A percentile compares a stretch with the other conserved stretches of the same genome.
phyloP scores from a whole-genome alignment of 164 flowering plant genomes.

The Umbellularia californica region DNA sequence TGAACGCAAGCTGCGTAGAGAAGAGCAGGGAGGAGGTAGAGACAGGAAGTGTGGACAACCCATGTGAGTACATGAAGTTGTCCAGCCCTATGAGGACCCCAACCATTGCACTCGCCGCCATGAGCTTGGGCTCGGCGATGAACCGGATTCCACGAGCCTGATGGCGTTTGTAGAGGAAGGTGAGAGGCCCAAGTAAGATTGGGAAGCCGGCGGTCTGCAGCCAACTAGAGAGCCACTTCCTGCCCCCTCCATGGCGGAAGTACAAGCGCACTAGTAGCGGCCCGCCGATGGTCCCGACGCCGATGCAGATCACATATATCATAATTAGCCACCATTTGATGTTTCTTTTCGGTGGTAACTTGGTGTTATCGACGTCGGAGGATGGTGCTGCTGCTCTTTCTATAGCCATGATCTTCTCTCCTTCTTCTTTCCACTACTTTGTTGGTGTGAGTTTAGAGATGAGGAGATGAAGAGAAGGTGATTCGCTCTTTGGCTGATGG shows the following conservation, averaged over 20 bases:
- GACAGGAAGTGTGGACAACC: conserved; percentile 19
- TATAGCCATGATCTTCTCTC: conserved; percentile 1
- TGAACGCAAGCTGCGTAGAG: conserved; percentile 21
- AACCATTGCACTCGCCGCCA: conserved; percentile 3
- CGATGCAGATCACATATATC: background rate
- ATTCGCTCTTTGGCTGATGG: background rate
- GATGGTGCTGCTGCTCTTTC: conserved; percentile 1
- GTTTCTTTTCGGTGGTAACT: background rate
- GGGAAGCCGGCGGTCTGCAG: conserved; percentile 21
- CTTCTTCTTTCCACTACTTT: background rate
- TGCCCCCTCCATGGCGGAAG: conserved; percentile 19
- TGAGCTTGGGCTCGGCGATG: conserved; percentile 11
- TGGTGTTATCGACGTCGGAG: background rate
- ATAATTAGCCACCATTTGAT: conserved; percentile 7
- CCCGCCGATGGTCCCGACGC: conserved; percentile 12
- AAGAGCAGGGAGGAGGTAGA: conserved; percentile 24
- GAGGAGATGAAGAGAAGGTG: background rate
- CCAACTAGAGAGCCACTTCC: conserved; percentile 18
- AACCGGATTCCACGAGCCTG: background rate
- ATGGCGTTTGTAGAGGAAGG: background rate
- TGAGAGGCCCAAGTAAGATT: conserved; percentile 7
- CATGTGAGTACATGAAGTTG: conserved; percentile 19
- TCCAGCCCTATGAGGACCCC: conserved; percentile 19
- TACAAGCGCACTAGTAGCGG: conserved; percentile 15
- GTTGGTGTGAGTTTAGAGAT: background rate